Base-by-base conservation (phyloP, 345 rosid genomes). In the Euphorbia lathyris region DNA sequence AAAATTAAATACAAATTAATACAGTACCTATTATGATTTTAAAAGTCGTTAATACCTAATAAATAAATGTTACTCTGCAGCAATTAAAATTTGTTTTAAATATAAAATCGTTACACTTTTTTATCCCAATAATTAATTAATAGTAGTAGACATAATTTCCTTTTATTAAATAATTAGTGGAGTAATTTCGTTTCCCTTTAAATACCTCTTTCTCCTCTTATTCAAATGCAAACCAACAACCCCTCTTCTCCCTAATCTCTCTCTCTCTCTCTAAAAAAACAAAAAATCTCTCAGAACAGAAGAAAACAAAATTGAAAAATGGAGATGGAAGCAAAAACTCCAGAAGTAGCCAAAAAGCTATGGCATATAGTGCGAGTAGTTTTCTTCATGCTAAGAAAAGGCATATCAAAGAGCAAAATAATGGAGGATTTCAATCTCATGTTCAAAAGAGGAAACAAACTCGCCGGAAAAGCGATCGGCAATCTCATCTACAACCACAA, bases 401-500 rank as follows among this genome's bases (percentile, higher is more conserved):
- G 88, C 72, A 68, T 86, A 38, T 65, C 84, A 51, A 86, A 86
- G 86, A 87, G 71, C 83, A 85, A 82, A 70, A 36, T 84, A 70
- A 75, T 83, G 84, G 40, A 76, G 20, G 91, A 91, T 76, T 75
- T 88, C 73, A 74, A 85, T 63, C 62, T 87, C 71, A 77, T 88
- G 76, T 76, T 87, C 58, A 87, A 86, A 70, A 70, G 84, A 26
- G 83, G 94, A 12, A 88, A 82, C 51, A 75, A 75, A 60, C 78
- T 80, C 4, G 90, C 85, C 0, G 85, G 82, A 50, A 88, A 85
- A 66, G 92, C 92, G 68, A 79, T 88, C 52, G 76, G 79, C 43
- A 78, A 77, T 75, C 87, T 87, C 78, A 29, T 77, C 40, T 53
- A 85, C 56, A 80, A 86, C 59, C 55, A 55, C 57, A 29, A 34